Conservation (phyloP, 768 basidiomycete species). For the Cubamyces sp. region DNA sequence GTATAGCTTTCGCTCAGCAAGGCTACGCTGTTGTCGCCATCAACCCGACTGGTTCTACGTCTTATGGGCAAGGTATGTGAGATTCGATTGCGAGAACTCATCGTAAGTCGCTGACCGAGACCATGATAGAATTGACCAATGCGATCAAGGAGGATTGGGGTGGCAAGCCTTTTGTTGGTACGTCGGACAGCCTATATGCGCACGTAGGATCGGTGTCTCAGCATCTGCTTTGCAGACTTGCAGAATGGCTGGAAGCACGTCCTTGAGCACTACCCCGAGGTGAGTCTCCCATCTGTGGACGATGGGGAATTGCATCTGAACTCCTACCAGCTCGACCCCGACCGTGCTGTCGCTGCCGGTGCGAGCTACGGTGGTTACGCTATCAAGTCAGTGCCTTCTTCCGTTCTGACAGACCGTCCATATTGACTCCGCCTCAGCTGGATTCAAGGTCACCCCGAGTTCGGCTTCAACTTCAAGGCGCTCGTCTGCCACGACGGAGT, state of each 20-base stretch:
- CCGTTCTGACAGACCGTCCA: slow-evolving; percentile 10
- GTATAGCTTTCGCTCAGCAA: slow-evolving; percentile 66
- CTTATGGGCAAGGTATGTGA: slow-evolving; percentile 76
- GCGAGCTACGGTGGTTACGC: slow-evolving; percentile 64
- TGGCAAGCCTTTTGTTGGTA: slow-evolving; percentile 76
- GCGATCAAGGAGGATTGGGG: slow-evolving; percentile 84
- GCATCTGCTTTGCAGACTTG: slow-evolving; percentile 44
- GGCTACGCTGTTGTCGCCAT: slow-evolving; percentile 89
- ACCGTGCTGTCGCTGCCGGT: slow-evolving; percentile 61
- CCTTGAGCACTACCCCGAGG: slow-evolving; percentile 71
- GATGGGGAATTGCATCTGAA: not conserved
- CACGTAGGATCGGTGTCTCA: not conserved
- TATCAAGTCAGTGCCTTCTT: slow-evolving; percentile 62
- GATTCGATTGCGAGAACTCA: too few species aligned
- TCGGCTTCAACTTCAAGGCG: slow-evolving; percentile 87
- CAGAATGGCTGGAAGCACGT: slow-evolving; percentile 74
- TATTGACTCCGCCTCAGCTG: slow-evolving; percentile 54
- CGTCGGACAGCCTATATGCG: not conserved
- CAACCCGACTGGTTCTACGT: slow-evolving; percentile 94
- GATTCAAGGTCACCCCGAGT: slow-evolving; percentile 95
- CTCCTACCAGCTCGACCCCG: slow-evolving; percentile 60
- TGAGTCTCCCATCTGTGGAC: slow-evolving; percentile 31
- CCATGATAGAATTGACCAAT: slow-evolving; percentile 70
- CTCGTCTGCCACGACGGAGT: slow-evolving; percentile 93
- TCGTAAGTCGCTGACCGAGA: not conserved